Conservation (phyloP, 352 stramenopile species). For the Phytophthora sp. region DNA sequence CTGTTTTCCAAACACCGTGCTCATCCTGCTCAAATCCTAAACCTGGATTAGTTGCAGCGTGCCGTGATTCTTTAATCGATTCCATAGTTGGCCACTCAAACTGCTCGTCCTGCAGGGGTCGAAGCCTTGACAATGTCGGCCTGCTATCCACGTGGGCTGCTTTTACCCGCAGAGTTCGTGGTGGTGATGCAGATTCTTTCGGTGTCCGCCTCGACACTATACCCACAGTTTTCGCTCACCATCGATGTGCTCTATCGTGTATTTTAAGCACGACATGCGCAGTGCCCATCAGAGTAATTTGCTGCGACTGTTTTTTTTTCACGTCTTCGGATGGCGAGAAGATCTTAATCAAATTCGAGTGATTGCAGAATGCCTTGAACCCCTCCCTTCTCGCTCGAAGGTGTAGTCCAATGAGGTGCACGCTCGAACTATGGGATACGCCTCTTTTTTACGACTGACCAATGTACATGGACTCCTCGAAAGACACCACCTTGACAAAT, state of each 20-base stretch:
- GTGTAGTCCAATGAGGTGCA: constrained; percentile 5
- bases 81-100: not conserved
- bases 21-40: not conserved
- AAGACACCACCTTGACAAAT: constrained; percentile 23
- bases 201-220: not conserved
- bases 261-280: not conserved
- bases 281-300: constrained; percentile 1
- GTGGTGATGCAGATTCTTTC: not conserved
- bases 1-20: not conserved
- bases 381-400: not conserved
- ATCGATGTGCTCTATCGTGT: not conserved
- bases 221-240: not conserved
- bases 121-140: not conserved
- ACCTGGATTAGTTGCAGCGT: not conserved
- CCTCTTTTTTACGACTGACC: constrained; percentile 23
- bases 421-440: constrained; percentile 7
- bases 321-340: not conserved
- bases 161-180: not conserved
- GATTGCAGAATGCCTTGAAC: not conserved
- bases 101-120: not conserved
- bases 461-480: constrained; percentile 12
- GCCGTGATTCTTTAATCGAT: not conserved
- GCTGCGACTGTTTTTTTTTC: not conserved
- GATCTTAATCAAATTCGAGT: constrained; percentile 1
- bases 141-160: not conserved